phyloP scores from a whole-genome alignment of 2,329 filamentous ascomycete species.

The Bipolaris cookei region DNA sequence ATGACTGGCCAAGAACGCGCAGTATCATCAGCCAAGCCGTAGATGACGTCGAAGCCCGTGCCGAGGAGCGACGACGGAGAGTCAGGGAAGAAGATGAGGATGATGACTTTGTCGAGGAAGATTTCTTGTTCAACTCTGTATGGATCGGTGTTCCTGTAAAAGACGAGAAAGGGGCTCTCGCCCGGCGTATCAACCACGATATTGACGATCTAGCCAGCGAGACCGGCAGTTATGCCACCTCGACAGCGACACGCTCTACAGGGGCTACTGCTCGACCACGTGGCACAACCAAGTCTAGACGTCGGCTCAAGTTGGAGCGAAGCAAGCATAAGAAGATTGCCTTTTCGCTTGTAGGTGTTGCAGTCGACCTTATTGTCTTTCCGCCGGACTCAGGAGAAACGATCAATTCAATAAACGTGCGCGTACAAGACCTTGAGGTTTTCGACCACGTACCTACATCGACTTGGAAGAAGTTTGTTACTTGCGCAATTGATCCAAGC shows the following conservation, averaged over 20 bases:
- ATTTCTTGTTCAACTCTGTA: slow-evolving; percentile 98
- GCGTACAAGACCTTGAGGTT: slow-evolving; percentile 82
- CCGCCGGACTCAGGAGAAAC: slow-evolving; percentile 79
- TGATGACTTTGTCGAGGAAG: slow-evolving; percentile 75
- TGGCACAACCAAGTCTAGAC: slow-evolving; percentile 49
- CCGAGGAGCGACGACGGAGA: slow-evolving; percentile 72
- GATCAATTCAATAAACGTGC: slow-evolving; percentile 83
- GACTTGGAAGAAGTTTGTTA: slow-evolving; percentile 98
- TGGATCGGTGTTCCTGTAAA: slow-evolving; percentile 93
- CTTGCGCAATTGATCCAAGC: slow-evolving; percentile 87
- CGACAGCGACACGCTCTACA: slow-evolving; percentile 51
- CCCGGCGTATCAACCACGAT: slow-evolving; percentile 83
- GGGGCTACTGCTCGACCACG: slow-evolving; percentile 50
- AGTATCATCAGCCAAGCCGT: slow-evolving; percentile 88
- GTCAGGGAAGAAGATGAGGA: slow-evolving; percentile 67
- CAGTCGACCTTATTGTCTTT: slow-evolving; percentile 81
- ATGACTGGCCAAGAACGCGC: slow-evolving; percentile 90
- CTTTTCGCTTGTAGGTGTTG: slow-evolving; percentile 86
- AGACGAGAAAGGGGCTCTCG: slow-evolving; percentile 80
- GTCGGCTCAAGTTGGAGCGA: slow-evolving; percentile 75
- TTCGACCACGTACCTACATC: slow-evolving; percentile 95
- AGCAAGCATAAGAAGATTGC: slow-evolving; percentile 95
- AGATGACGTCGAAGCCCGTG: slow-evolving; percentile 82
- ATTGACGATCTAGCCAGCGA: slow-evolving; percentile 87
- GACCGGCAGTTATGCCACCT: slow-evolving; percentile 85